Conservation (phyloP, 495 filamentous ascomycete species). For the Saxophila tyrrhenica region DNA sequence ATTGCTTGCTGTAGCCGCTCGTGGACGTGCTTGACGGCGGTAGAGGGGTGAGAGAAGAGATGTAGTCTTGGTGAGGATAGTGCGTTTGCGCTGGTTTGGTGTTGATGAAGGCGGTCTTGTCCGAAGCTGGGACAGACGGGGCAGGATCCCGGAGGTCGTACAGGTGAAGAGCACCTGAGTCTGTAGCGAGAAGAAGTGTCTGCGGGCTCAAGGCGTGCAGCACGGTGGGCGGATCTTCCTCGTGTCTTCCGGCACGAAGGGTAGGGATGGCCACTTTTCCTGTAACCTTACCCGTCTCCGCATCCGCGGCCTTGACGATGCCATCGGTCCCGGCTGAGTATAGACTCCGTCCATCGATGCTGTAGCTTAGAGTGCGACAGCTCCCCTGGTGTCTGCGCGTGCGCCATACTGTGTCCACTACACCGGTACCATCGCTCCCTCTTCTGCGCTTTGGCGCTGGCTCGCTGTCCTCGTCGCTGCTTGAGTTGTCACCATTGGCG, state of each 20-base stretch:
- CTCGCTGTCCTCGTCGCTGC: slow-evolving; percentile 36
- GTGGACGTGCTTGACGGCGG: slow-evolving; percentile 66
- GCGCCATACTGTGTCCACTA: slow-evolving; percentile 75
- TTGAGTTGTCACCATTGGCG: background rate
- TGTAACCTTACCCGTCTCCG: slow-evolving; percentile 65
- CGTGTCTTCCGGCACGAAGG: slow-evolving; percentile 10
- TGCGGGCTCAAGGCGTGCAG: slow-evolving; percentile 74
- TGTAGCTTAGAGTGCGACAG: slow-evolving; percentile 68
- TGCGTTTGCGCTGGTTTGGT: slow-evolving; percentile 63
- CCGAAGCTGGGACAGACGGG: slow-evolving; percentile 14
- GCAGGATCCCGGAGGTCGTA: slow-evolving; percentile 73
- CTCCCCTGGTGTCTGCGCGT: slow-evolving; percentile 87
- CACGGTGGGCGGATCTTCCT: slow-evolving; percentile 59
- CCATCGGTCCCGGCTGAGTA: slow-evolving; percentile 88
- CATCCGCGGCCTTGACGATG: slow-evolving; percentile 73
- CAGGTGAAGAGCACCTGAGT: slow-evolving; percentile 78
- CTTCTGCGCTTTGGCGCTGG: slow-evolving; percentile 21
- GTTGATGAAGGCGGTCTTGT: slow-evolving; percentile 26
- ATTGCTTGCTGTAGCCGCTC: slow-evolving; percentile 81
- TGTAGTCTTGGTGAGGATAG: slow-evolving; percentile 81
- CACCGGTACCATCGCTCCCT: slow-evolving; percentile 49
- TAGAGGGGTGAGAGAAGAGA: slow-evolving; percentile 77
- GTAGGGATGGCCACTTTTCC: slow-evolving; percentile 60
- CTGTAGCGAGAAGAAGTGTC: slow-evolving; percentile 79
- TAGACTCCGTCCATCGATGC: slow-evolving; percentile 59